Evolutionary conservation across 306 rosid genomes (phyloP).

Genomic region (Dryas drummondii): DNA sequence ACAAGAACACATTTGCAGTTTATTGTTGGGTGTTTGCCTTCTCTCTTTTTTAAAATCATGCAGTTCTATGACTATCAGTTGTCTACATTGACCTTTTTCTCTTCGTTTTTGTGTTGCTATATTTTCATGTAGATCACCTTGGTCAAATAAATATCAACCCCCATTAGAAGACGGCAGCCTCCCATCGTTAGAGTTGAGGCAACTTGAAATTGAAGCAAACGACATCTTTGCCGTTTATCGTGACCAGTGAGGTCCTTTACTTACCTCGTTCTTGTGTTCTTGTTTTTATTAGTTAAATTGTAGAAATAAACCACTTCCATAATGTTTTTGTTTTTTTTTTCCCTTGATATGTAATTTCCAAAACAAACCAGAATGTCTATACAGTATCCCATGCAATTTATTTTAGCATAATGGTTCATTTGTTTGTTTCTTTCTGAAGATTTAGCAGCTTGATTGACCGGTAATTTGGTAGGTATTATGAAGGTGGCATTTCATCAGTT

Average conservation of each 20-base stretch:
- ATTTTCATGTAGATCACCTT: constrained; percentile 72
- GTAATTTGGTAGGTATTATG: constrained; percentile 79
- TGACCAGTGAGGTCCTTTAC: constrained; percentile 99
- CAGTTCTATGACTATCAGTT: neutral
- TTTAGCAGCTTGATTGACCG: constrained; percentile 48
- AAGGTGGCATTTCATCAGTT: constrained; percentile 99
- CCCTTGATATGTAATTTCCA: neutral
- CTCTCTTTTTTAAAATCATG: neutral
- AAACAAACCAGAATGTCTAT: constrained; percentile 12
- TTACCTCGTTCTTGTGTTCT: constrained; percentile 56
- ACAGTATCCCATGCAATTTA: constrained; percentile 7
- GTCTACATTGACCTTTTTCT: neutral
- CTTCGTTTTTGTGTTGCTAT: constrained; percentile 2
- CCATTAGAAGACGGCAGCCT: constrained; percentile 78
- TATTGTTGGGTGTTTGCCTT: neutral
- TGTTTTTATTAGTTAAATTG: constrained; percentile 1
- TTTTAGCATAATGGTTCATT: neutral
- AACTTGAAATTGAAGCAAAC: constrained; percentile 92
- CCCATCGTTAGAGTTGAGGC: constrained; percentile 76
- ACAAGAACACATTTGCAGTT: neutral
- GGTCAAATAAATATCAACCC: constrained; percentile 95
- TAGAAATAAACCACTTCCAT: constrained; percentile 16
- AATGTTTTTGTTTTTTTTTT: neutral
- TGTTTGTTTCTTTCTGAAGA: constrained; percentile 20
- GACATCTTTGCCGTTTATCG: constrained; percentile 89